These are phyloP conservation scores for Tolypocladium cylindrosporum DNA, from an alignment of 2,329 filamentous ascomycete genomes.

Conservation along the genomic window DNA sequence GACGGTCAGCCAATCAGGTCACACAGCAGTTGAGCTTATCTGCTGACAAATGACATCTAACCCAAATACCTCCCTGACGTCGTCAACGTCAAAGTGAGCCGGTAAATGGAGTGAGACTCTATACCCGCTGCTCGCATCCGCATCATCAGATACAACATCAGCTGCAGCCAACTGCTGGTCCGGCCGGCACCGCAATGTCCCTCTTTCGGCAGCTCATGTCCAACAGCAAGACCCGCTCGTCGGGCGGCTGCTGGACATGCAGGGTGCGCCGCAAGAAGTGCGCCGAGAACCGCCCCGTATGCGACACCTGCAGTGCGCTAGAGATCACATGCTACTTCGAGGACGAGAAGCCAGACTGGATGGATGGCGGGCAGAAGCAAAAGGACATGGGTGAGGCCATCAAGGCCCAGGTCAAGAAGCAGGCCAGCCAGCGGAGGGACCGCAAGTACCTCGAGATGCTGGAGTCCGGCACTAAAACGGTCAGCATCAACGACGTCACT, in stretches of 20 bases:
- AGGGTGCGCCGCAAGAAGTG: conserved; percentile 53
- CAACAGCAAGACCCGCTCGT: conserved; percentile 23
- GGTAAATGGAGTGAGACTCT: not conserved
- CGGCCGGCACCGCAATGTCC: conserved; percentile 7
- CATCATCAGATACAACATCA: not conserved
- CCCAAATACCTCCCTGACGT: not conserved
- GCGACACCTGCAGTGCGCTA: conserved; percentile 39
- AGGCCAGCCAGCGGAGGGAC: conserved; percentile 39
- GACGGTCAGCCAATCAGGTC: not conserved
- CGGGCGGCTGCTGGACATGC: conserved; percentile 50
- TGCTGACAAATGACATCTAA: not conserved
- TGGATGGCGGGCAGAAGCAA: conserved; percentile 41
- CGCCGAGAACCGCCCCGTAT: conserved; percentile 42
- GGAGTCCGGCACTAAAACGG: conserved; percentile 19
- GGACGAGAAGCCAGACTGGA: conserved; percentile 45
- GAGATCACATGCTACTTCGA: conserved; percentile 46
- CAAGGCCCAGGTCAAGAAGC: conserved; percentile 48
- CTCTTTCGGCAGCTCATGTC: conserved; percentile 11
- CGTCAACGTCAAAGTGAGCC: not conserved
- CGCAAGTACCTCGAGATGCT: conserved; percentile 36
- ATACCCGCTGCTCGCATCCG: not conserved
- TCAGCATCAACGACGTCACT: conserved; percentile 11
- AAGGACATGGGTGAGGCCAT: conserved; percentile 40
- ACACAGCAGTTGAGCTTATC: not conserved
- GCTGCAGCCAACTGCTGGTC: not conserved